Percentiles rank a stretch among this genome's conserved stretches.
Evolutionary conservation across 345 rosid genomes (phyloP).

Genomic region (Noccaea bulbosa): DNA sequence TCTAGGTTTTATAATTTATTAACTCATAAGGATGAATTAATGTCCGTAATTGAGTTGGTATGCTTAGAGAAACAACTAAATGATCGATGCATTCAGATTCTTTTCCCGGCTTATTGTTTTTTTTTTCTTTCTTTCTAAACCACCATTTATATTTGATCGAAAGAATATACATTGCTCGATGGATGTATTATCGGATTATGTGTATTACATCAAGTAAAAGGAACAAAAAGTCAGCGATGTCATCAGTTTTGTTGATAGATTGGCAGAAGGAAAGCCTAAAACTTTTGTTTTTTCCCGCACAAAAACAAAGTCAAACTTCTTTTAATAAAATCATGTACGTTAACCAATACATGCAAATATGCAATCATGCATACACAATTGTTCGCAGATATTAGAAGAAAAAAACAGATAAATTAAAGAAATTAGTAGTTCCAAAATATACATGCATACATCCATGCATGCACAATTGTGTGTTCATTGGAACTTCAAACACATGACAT

Average conservation of each 20-base stretch:
- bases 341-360: not conserved
- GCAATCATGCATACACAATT: not conserved
- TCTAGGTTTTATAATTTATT: too few relatives aligned
- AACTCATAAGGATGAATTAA: too few relatives aligned
- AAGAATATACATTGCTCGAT: not conserved
- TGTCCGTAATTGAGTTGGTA: too few relatives aligned
- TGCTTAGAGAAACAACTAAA: too few relatives aligned
- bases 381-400: not conserved
- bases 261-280: not conserved
- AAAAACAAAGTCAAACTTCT: constrained; percentile 23
- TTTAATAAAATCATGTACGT: not conserved
- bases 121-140: too few relatives aligned
- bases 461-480: constrained; percentile 12
- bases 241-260: constrained; percentile 7
- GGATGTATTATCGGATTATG: not conserved
- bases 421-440: not conserved
- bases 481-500: constrained; percentile 40
- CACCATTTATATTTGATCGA: too few relatives aligned
- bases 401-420: not conserved
- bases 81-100: too few relatives aligned
- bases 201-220: not conserved
- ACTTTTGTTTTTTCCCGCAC: not conserved
- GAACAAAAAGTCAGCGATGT: not conserved
- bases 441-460: not conserved
- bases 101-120: too few relatives aligned